Evolutionary conservation across 148 eudicot genomes (phyloP).

Genomic region (Heliosperma pusillum): DNA sequence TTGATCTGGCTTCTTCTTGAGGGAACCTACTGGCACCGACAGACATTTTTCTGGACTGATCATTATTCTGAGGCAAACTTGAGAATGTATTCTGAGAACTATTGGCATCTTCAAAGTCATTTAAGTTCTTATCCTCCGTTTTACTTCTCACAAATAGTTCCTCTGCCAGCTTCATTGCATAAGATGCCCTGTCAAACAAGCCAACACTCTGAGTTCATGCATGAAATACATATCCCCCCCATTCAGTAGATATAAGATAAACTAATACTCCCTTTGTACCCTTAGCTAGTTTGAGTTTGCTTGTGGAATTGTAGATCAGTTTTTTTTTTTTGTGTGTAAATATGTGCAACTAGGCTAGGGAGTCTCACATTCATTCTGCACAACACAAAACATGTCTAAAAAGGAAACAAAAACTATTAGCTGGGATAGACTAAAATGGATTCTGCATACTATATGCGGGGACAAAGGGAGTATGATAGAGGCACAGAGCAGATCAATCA

Average conservation of each 20-base stretch:
- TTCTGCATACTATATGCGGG: background rate
- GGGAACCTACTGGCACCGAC: conserved; percentile 74
- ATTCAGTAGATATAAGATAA: background rate
- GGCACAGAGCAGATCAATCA: conserved; percentile 13
- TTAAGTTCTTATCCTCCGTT: conserved; percentile 64
- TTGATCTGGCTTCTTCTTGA: conserved; percentile 71
- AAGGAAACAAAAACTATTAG: background rate
- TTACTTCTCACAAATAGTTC: conserved; percentile 49
- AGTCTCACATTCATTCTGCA: background rate
- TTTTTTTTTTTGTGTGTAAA: background rate
- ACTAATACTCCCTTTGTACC: background rate
- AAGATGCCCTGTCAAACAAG: conserved; percentile 66
- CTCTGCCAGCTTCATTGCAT: conserved; percentile 82
- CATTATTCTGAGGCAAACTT: conserved; percentile 83
- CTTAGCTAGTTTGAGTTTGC: background rate
- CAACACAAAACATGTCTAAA: background rate
- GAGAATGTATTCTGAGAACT: conserved; percentile 89
- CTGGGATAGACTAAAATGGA: background rate
- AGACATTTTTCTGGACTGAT: conserved; percentile 74
- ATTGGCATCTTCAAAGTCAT: conserved; percentile 70
- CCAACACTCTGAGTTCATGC: background rate
- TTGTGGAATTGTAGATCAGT: background rate
- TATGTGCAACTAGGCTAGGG: background rate
- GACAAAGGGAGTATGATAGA: background rate
- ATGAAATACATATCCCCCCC: background rate